Percentiles rank a stretch among this genome's conserved stretches.
These are phyloP conservation scores for Wickerhamomyces canadensis DNA, from an alignment of 805 yeast genomes.

Conservation along the genomic window DNA sequence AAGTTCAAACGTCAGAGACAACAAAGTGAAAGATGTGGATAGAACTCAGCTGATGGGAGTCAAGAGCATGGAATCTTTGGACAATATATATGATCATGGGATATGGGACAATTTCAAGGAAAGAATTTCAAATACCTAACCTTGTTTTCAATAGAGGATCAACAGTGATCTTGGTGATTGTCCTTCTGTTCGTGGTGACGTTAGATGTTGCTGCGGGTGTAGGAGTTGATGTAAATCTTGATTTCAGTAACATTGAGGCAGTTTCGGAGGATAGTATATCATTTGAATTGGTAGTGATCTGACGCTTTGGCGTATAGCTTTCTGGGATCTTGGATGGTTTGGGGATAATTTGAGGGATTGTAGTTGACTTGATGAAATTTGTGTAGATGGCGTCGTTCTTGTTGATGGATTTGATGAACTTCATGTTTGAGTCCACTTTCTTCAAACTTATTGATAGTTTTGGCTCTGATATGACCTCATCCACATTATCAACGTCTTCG, in stretches of 20 bases:
- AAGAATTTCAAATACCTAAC: conserved; percentile 10
- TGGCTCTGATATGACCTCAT: not conserved
- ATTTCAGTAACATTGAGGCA: conserved; percentile 2
- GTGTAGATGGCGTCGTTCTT: conserved; percentile 10
- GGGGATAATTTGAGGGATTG: not conserved
- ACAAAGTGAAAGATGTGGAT: conserved; percentile 9
- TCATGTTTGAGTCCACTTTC: conserved; percentile 16
- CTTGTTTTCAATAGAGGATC: conserved; percentile 15
- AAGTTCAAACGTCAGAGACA: conserved; percentile 16
- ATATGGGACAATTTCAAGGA: conserved; percentile 16
- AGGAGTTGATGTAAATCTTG: conserved; percentile 9
- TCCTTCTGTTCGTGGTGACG: conserved; percentile 4
- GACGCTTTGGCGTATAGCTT: conserved; percentile 1
- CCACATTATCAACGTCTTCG: conserved; percentile 36
- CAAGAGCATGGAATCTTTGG: conserved; percentile 9
- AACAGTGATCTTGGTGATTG: conserved; percentile 6
- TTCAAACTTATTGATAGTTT: conserved; percentile 10
- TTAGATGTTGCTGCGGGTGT: conserved; percentile 1
- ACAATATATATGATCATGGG: conserved; percentile 19
- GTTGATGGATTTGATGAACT: conserved; percentile 7
- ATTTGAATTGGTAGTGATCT: not conserved
- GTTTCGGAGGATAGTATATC: not conserved
- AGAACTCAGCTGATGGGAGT: conserved; percentile 3
- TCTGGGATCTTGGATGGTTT: not conserved
- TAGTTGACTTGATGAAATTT: conserved; percentile 4